A percentile compares a stretch with the other conserved stretches of the same genome.
These are phyloP conservation scores for Oidium heveae DNA, from an alignment of 2,329 filamentous ascomycete genomes.

Conservation along the genomic window DNA sequence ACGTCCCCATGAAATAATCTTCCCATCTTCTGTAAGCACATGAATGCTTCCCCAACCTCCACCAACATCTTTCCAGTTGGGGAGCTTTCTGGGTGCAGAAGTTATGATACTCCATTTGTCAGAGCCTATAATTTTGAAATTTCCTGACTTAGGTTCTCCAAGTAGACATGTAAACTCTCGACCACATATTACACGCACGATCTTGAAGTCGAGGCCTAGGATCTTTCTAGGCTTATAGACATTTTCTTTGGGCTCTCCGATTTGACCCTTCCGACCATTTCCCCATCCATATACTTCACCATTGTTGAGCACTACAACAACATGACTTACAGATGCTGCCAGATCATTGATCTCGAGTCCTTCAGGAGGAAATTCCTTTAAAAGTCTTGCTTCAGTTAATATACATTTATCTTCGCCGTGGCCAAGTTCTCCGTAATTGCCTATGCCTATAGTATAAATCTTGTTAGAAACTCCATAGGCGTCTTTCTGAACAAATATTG, in stretches of 20 bases:
- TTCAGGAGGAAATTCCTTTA: conserved; percentile 38
- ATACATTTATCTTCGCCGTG: conserved; percentile 27
- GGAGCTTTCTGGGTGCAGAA: conserved; percentile 25
- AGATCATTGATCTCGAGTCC: conserved; percentile 35
- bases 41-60: conserved; percentile 70
- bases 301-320: conserved; percentile 44
- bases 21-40: conserved; percentile 34
- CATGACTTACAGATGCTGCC: conserved; percentile 53
- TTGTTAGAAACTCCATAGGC: conserved; percentile 18
- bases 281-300: conserved; percentile 79
- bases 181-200: conserved; percentile 45
- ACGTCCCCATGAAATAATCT: conserved; percentile 51
- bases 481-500: conserved; percentile 31
- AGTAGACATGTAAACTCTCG: conserved; percentile 66
- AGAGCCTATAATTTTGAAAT: conserved; percentile 42
- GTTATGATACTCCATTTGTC: conserved; percentile 47
- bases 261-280: conserved; percentile 59
- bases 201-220: conserved; percentile 30
- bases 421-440: conserved; percentile 48
- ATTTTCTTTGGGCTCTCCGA: conserved; percentile 32
- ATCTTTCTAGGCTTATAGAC: conserved; percentile 37
- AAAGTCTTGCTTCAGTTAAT: conserved; percentile 20
- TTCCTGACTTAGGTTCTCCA: conserved; percentile 25
- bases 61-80: conserved; percentile 39
- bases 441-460: conserved; percentile 39